phyloP scores from a whole-genome alignment of 129 eudicot genomes.

The Artemisia argyi region DNA sequence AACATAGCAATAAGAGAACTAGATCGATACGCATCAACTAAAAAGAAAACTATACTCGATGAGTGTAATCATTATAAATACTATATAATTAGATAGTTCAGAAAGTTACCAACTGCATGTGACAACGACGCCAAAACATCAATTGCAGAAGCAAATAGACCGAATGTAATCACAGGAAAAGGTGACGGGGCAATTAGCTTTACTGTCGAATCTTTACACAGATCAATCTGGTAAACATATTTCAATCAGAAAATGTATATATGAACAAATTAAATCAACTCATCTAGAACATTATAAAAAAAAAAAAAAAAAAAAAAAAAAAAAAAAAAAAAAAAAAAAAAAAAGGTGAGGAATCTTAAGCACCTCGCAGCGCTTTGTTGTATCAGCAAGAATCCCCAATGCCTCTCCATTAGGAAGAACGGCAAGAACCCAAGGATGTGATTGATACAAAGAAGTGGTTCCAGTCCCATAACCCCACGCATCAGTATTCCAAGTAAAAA shows the following conservation, averaged over 20 bases:
- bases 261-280: neutral
- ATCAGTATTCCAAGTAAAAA: conserved; percentile 93
- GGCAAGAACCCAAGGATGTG: conserved; percentile 95
- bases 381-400: conserved; percentile 92
- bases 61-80: no score
- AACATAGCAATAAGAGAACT: no score
- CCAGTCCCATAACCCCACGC: conserved; percentile 89
- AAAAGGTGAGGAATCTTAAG: conserved; percentile 15
- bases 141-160: conserved; percentile 79
- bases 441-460: conserved; percentile 87
- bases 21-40: no score
- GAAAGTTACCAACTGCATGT: conserved; percentile 74
- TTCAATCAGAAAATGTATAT: neutral
- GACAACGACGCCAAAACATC: conserved; percentile 70
- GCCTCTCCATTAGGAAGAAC: conserved; percentile 85
- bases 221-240: conserved; percentile 62
- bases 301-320: conserved; percentile 3
- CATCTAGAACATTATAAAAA: neutral
- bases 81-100: neutral
- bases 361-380: conserved; percentile 95
- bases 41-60: no score
- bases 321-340: conserved; percentile 3
- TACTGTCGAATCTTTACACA: conserved; percentile 63
- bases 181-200: conserved; percentile 54
- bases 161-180: conserved; percentile 80